A percentile compares a stretch with the other conserved stretches of the same genome.
These are phyloP conservation scores for Pelargonium hybrid DNA, from an alignment of 441 rosid species.

Conservation along the genomic window DNA sequence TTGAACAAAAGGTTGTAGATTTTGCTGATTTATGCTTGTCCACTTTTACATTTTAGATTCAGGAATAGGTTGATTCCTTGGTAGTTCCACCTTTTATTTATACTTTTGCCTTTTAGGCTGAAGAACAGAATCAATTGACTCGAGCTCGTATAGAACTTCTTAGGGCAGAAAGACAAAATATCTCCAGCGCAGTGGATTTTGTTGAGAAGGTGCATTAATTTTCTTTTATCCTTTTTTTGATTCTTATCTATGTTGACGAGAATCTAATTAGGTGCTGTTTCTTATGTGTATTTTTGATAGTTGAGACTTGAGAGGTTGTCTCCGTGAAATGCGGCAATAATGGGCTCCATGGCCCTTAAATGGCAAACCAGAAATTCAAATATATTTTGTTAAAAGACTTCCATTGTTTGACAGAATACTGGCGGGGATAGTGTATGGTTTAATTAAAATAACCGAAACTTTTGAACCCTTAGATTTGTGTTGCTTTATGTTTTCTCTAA, in stretches of 20 bases:
- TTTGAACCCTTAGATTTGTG: too few relatives aligned
- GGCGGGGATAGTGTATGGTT: too few relatives aligned
- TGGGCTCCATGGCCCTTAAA: too few relatives aligned
- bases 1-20: too few relatives aligned
- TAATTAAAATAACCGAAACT: too few relatives aligned
- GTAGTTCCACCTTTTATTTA: not conserved
- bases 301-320: too few relatives aligned
- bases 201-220: slow-evolving; percentile 30
- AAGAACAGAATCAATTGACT: slow-evolving; percentile 37
- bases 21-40: not conserved
- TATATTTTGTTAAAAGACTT: too few relatives aligned
- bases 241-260: not conserved
- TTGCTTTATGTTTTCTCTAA: too few relatives aligned
- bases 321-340: too few relatives aligned
- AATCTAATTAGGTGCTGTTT: not conserved
- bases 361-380: too few relatives aligned
- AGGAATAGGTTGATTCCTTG: not conserved
- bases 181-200: slow-evolving; percentile 25
- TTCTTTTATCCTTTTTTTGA: slow-evolving; percentile 1
- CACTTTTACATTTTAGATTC: not conserved
- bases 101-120: slow-evolving; percentile 33
- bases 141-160: slow-evolving; percentile 40
- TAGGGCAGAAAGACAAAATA: slow-evolving; percentile 30
- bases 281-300: not conserved
- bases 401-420: too few relatives aligned